Conservation (phyloP, 2,329 filamentous ascomycete species). For the Fusarium avenaceum region DNA sequence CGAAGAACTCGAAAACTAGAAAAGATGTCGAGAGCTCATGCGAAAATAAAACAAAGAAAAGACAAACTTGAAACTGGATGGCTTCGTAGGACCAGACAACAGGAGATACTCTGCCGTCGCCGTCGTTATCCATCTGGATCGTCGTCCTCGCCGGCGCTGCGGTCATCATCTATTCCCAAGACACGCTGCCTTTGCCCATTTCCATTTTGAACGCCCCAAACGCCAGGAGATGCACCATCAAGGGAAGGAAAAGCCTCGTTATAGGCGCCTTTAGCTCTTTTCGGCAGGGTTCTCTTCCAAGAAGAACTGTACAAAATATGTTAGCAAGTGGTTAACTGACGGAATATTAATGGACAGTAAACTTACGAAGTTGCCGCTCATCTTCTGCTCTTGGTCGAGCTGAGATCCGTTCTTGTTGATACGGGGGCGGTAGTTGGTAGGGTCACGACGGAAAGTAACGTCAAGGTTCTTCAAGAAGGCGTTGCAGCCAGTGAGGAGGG, state of each 20-base stretch:
- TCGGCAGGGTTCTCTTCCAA: conserved; percentile 77
- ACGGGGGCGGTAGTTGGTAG: conserved; percentile 93
- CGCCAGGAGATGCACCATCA: conserved; percentile 57
- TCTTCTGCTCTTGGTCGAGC: conserved; percentile 97
- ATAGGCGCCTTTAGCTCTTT: conserved; percentile 65
- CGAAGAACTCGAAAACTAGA: conserved; percentile 1
- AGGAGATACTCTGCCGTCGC: conserved; percentile 75
- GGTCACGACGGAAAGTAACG: conserved; percentile 98
- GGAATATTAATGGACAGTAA: background rate
- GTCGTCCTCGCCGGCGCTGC: conserved; percentile 72
- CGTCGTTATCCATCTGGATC: conserved; percentile 73
- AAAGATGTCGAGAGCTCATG: conserved; percentile 14
- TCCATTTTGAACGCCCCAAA: conserved; percentile 66
- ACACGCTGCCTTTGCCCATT: conserved; percentile 50
- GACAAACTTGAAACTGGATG: conserved; percentile 16
- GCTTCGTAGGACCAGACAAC: conserved; percentile 71
- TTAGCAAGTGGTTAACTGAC: conserved; percentile 25
- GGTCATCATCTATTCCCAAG: conserved; percentile 59
- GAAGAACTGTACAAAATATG: conserved; percentile 79
- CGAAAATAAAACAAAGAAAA: conserved; percentile 15
- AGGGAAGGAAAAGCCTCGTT: conserved; percentile 52
- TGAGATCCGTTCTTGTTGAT: conserved; percentile 98
- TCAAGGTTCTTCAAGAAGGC: conserved; percentile 95
- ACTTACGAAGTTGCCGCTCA: conserved; percentile 89
- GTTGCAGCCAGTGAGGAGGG: conserved; percentile 95